Evolutionary conservation across 2,329 filamentous ascomycete genomes (phyloP).

Genomic region (Neopestalotiopsis sp.): DNA sequence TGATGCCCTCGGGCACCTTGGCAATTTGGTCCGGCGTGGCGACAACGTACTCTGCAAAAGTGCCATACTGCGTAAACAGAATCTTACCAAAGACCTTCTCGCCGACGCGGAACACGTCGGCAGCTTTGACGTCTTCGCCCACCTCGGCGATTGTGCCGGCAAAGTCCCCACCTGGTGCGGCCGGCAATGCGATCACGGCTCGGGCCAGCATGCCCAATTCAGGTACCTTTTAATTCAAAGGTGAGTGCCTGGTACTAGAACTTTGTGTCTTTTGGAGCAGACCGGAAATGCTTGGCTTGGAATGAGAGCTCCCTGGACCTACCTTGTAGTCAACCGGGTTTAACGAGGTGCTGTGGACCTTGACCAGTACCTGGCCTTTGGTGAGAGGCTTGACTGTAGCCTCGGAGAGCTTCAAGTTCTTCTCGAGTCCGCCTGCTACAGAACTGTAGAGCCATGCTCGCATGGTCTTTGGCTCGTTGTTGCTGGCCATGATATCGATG

Average conservation of each 20-base stretch:
- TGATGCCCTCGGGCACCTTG: constrained; percentile 48
- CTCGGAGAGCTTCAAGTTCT: constrained; percentile 12
- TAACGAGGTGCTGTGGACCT: constrained; percentile 47
- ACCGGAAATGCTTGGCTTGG: not conserved
- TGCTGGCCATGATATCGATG: not conserved
- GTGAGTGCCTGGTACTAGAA: too few relatives aligned
- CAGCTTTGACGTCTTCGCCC: constrained; percentile 29
- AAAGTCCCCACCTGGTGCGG: constrained; percentile 56
- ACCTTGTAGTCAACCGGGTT: constrained; percentile 58
- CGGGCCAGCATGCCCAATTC: constrained; percentile 46
- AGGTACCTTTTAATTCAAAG: constrained; percentile 29
- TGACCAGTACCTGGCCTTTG: constrained; percentile 45
- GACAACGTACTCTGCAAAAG: constrained; percentile 48
- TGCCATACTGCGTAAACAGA: constrained; percentile 33
- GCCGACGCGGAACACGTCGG: constrained; percentile 11
- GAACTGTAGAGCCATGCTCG: constrained; percentile 17
- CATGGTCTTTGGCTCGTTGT: constrained; percentile 13
- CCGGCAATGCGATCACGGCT: constrained; percentile 43
- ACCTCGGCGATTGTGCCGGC: constrained; percentile 47
- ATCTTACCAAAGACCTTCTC: constrained; percentile 17
- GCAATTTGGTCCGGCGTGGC: constrained; percentile 37
- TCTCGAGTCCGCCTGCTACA: constrained; percentile 9
- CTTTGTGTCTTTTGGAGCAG: too few relatives aligned
- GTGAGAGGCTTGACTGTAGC: not conserved
- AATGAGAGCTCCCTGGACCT: not conserved